phyloP scores from a whole-genome alignment of 306 rosid genomes.

The Medicago lupulina region DNA sequence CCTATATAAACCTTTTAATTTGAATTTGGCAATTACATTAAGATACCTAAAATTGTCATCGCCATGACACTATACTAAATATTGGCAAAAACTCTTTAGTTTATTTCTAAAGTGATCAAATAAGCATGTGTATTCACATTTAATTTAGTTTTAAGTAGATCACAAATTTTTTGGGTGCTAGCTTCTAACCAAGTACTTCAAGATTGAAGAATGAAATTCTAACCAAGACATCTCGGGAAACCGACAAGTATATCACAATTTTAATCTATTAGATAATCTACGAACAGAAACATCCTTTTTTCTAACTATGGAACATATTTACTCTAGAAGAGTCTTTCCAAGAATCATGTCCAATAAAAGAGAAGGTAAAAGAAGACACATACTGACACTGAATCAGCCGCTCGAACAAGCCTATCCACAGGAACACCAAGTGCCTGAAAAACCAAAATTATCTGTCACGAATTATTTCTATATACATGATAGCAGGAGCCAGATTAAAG shows the following conservation, averaged over 20 bases:
- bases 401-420: constrained; percentile 80
- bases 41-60: neutral
- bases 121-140: neutral
- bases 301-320: neutral
- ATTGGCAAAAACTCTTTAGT: neutral
- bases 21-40: neutral
- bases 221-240: too few species aligned
- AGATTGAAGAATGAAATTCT: too few species aligned
- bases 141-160: neutral
- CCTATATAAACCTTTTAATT: neutral
- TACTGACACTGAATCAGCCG: constrained; percentile 89
- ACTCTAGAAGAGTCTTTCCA: neutral
- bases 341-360: constrained; percentile 49
- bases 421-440: constrained; percentile 90
- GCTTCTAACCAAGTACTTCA: too few species aligned
- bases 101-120: neutral
- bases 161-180: neutral
- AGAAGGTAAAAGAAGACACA: constrained; percentile 22
- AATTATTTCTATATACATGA: neutral
- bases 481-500: neutral
- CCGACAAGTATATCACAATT: neutral
- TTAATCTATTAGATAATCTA: neutral
- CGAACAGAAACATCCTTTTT: neutral
- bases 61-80: neutral
- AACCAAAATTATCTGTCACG: constrained; percentile 35